These are phyloP conservation scores for Ustilago curta DNA, from an alignment of 1,284 basidiomycete genomes.

Conservation along the genomic window DNA sequence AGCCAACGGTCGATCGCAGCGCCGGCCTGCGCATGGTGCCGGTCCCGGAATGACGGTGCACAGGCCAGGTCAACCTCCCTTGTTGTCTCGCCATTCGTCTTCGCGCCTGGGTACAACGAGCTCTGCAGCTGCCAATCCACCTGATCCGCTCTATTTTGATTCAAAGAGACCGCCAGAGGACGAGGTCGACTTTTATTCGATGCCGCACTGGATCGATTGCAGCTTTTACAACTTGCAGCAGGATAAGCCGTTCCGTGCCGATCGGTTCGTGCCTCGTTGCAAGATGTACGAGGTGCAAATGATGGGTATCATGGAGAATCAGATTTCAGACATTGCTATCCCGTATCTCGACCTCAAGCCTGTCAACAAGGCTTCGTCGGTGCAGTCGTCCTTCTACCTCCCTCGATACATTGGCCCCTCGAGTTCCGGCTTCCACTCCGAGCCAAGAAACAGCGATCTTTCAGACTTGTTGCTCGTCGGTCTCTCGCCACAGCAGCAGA, in stretches of 20 bases:
- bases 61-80: constrained; percentile 21
- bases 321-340: constrained; percentile 64
- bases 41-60: constrained; percentile 42
- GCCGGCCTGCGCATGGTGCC: constrained; percentile 20
- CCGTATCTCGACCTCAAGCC: constrained; percentile 62
- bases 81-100: constrained; percentile 38
- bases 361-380: constrained; percentile 43
- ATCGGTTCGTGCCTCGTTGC: constrained; percentile 68
- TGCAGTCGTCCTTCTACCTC: constrained; percentile 50
- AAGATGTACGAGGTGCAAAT: constrained; percentile 69
- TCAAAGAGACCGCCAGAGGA: constrained; percentile 36
- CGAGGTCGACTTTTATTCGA: constrained; percentile 57
- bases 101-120: constrained; percentile 21
- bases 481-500: constrained; percentile 42
- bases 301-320: constrained; percentile 68
- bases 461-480: constrained; percentile 46
- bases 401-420: constrained; percentile 38
- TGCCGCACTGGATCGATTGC: constrained; percentile 69
- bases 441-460: constrained; percentile 34
- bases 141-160: constrained; percentile 64
- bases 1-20: constrained; percentile 17
- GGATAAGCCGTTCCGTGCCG: constrained; percentile 65
- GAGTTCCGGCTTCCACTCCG: constrained; percentile 42
- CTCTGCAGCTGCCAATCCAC: constrained; percentile 30
- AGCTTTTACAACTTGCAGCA: constrained; percentile 69